These are phyloP conservation scores for Triticum urartu DNA, from an alignment of 176 grass and related monocot genomes.

Conservation along the genomic window DNA sequence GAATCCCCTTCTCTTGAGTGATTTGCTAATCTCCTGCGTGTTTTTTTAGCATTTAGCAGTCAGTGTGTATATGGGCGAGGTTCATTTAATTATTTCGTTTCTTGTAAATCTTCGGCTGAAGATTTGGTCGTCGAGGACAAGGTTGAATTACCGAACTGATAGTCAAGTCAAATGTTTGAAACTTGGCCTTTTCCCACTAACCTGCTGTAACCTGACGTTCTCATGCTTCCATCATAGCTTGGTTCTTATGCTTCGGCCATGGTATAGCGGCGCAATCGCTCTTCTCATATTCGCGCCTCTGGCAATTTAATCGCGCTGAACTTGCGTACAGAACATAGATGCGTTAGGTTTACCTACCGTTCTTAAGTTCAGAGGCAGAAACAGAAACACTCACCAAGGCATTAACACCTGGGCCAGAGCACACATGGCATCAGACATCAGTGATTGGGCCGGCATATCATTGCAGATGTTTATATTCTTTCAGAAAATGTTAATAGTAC, in stretches of 20 bases:
- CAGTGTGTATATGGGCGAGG: neutral
- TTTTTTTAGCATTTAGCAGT: neutral
- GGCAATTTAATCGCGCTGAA: slow-evolving; percentile 26
- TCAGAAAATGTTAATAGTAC: neutral
- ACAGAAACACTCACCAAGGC: slow-evolving; percentile 17
- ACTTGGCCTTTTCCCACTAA: neutral
- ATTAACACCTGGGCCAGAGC: slow-evolving; percentile 30
- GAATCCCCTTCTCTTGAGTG: neutral
- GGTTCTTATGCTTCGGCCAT: slow-evolving; percentile 13
- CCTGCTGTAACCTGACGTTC: slow-evolving; percentile 6
- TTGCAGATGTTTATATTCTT: slow-evolving; percentile 20
- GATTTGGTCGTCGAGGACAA: neutral
- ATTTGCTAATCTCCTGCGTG: neutral
- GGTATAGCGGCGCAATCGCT: neutral
- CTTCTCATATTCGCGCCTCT: neutral
- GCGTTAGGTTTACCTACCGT: slow-evolving; percentile 47
- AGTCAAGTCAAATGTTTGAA: neutral
- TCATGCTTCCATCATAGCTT: slow-evolving; percentile 24
- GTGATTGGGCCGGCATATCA: slow-evolving; percentile 1
- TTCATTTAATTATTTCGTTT: slow-evolving; percentile 7
- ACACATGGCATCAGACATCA: slow-evolving; percentile 27
- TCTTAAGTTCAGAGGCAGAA: slow-evolving; percentile 10
- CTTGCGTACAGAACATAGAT: slow-evolving; percentile 16
- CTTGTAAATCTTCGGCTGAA: neutral
- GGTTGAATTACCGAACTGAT: neutral